These are phyloP conservation scores for Cladosporium oxysporum DNA, from an alignment of 2,329 filamentous ascomycete species.

Conservation along the genomic window DNA sequence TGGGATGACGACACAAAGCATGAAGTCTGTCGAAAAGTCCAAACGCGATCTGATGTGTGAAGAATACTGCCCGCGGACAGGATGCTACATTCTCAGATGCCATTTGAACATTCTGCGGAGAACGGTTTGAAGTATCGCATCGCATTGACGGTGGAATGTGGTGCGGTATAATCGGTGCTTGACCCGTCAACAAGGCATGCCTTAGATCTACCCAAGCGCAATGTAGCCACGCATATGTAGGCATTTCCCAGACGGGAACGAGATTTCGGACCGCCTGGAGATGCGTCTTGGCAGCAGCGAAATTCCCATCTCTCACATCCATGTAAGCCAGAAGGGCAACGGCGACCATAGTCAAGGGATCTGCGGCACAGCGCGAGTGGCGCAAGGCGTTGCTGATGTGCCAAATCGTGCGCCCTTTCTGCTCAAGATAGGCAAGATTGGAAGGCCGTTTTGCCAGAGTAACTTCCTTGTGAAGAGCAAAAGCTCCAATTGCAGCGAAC, in stretches of 20 bases:
- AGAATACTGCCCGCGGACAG: not conserved
- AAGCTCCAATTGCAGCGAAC: not conserved
- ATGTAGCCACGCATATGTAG: not conserved
- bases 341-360: slow-evolving; percentile 6
- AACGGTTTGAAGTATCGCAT: too few relatives aligned
- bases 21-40: slow-evolving; percentile 13
- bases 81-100: not conserved
- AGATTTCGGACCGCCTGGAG: not conserved
- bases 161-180: not conserved
- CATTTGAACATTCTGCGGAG: not conserved
- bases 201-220: slow-evolving; percentile 9
- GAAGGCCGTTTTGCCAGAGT: not conserved
- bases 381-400: not conserved
- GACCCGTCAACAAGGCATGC: slow-evolving; percentile 1
- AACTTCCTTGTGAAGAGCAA: not conserved
- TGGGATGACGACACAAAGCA: slow-evolving; percentile 8
- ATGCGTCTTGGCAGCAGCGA: not conserved
- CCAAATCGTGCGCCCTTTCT: not conserved
- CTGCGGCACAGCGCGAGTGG: not conserved
- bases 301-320: slow-evolving; percentile 1
- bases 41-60: not conserved
- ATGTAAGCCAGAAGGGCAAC: not conserved
- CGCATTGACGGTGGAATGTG: not conserved
- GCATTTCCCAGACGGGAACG: not conserved
- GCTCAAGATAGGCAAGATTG: not conserved